Evolutionary conservation across 345 rosid genomes (phyloP), one percentile per base, ranked within the genome.

Genomic region (Raphanus sativus): DNA sequence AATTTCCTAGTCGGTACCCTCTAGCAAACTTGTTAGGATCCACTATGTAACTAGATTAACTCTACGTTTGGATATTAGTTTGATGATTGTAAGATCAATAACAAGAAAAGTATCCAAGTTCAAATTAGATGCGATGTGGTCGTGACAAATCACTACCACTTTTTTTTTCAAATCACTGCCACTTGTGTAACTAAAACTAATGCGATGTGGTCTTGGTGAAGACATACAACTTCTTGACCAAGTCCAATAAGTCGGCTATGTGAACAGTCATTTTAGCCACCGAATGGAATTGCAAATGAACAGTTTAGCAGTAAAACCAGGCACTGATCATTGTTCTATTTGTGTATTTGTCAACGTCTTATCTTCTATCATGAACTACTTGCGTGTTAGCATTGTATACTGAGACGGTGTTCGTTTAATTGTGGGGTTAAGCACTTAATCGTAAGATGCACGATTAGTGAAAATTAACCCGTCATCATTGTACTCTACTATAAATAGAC

Each of bases 401-500:
- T 48, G 6, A 52, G 62, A 54, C 59, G 24, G 59, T 45, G 17
- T 65, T 40, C 12, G 7, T 25, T 42, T 40, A n/a, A 21, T 65
- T 38, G 54, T 11, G 21, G 60, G 71, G 38, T 15, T 50, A 29
- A 28, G 25, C 30, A 28, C 64, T 7, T 69, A 21, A 17, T 11
- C 26, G 48, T 54, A 67, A 32, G 15, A 8, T 28, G 30, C 50
- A 10, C 10, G n/a, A 2, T 42, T 12, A 42, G 50, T n/a, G 70
- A 25, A 6, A n/a, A 48, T 10, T 9, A 45, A 13, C 17, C 2
- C 61, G 4, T 68, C 26, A 68, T 34, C 21, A 13, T 4, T 21
- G 21, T 21, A 21, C 42, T 30, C 33, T 12, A 24, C 34, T 70
- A 70, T 58, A 70, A 58, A 56, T 56, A 70, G 65, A 70, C 36